Evolutionary conservation across 2,329 filamentous ascomycete genomes (phyloP).

Genomic region (Talaromyces sp.): DNA sequence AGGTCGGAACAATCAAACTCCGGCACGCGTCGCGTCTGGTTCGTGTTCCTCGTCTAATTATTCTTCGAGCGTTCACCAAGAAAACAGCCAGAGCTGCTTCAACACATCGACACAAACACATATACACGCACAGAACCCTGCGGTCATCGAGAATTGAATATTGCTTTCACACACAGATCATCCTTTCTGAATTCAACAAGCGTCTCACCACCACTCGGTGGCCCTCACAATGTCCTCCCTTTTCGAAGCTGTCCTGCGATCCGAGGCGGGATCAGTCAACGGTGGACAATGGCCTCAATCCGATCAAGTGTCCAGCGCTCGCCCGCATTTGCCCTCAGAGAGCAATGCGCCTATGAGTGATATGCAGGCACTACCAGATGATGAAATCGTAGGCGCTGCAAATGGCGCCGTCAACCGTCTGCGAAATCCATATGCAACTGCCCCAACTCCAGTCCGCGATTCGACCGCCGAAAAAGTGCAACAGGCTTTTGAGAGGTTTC

Average conservation of each 20-base stretch:
- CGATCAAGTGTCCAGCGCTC: constrained; percentile 51
- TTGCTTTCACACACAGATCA: not conserved
- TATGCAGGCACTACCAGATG: constrained; percentile 58
- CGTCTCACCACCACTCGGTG: constrained; percentile 20
- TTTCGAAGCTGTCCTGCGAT: constrained; percentile 42
- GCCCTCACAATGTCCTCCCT: constrained; percentile 39
- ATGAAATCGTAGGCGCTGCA: constrained; percentile 55
- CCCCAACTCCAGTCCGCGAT: constrained; percentile 59
- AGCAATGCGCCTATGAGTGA: constrained; percentile 55
- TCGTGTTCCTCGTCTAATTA: constrained; percentile 23
- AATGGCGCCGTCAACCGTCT: constrained; percentile 49
- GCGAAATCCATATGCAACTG: constrained; percentile 48
- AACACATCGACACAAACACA: not conserved
- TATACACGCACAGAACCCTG: not conserved
- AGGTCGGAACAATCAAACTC: constrained; percentile 19
- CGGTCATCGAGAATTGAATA: not conserved
- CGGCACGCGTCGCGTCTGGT: constrained; percentile 25
- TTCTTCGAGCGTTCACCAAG: not conserved
- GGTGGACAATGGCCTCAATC: constrained; percentile 32
- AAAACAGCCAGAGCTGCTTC: not conserved
- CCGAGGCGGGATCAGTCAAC: constrained; percentile 37
- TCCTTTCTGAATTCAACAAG: not conserved
- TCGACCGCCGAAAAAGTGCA: constrained; percentile 61
- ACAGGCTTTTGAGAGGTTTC: constrained; percentile 59
- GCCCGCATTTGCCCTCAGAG: constrained; percentile 51